These are phyloP conservation scores for Fraxinus xanthoxyloides DNA, from an alignment of 305 asterid species.

Conservation along the genomic window DNA sequence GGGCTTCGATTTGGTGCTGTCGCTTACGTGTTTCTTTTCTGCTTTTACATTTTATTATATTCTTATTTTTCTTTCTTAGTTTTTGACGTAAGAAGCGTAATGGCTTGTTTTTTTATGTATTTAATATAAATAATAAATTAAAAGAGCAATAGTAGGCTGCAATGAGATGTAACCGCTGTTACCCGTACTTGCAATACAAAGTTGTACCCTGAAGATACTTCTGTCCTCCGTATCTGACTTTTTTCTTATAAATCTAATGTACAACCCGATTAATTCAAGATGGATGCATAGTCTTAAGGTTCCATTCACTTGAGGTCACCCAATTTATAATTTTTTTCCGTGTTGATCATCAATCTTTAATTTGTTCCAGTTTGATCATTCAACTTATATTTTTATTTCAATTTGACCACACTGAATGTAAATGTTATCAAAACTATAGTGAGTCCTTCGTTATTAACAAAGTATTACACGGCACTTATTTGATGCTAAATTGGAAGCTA, in stretches of 20 bases:
- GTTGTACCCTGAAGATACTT: not conserved
- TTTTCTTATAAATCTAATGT: too few species aligned
- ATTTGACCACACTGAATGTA: not conserved
- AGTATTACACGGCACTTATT: too few species aligned
- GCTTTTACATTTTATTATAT: not conserved
- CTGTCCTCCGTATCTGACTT: not conserved
- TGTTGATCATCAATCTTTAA: not conserved
- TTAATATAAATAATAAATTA: too few species aligned
- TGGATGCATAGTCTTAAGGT: too few species aligned
- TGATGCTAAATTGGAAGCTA: too few species aligned
- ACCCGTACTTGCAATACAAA: not conserved
- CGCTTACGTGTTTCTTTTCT: constrained; percentile 3
- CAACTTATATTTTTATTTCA: not conserved
- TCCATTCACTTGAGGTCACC: not conserved
- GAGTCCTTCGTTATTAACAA: not conserved
- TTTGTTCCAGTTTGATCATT: not conserved
- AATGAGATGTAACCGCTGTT: not conserved
- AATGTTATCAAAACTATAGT: too few species aligned
- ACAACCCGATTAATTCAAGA: too few species aligned
- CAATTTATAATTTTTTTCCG: not conserved
- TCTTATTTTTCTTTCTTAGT: not conserved
- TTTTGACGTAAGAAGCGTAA: not conserved
- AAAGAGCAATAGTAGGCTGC: not conserved
- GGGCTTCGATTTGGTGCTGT: constrained; percentile 43
- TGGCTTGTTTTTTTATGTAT: not conserved